These are phyloP conservation scores for Saccharomycopsis hybrid DNA, from an alignment of 1,139 yeast genomes.

Conservation along the genomic window DNA sequence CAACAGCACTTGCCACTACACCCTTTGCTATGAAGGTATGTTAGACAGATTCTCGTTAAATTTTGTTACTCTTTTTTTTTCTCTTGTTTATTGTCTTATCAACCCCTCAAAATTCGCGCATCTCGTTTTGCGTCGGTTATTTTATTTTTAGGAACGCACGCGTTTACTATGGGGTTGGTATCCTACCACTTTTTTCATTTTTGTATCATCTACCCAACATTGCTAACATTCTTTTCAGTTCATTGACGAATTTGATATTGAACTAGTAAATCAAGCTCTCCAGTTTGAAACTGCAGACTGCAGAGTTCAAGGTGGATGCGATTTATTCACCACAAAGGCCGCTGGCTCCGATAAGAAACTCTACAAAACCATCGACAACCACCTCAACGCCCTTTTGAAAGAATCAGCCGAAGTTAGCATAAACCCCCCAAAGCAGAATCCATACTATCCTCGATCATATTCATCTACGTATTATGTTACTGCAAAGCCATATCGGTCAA, in stretches of 20 bases:
- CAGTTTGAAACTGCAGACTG: constrained; percentile 85
- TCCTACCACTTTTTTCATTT: too few species aligned
- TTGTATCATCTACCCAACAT: not conserved
- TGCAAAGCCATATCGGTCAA: not conserved
- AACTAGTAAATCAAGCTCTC: constrained; percentile 78
- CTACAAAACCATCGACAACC: constrained; percentile 81
- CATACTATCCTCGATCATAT: constrained; percentile 19
- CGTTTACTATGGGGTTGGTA: too few species aligned
- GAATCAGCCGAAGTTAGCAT: constrained; percentile 32
- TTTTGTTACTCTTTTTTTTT: too few species aligned
- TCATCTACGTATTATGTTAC: constrained; percentile 5
- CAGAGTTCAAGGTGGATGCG: constrained; percentile 88
- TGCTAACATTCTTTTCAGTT: constrained; percentile 41
- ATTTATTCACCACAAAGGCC: constrained; percentile 88
- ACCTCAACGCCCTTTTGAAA: constrained; percentile 59
- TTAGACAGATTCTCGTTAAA: too few species aligned
- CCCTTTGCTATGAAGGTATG: too few species aligned
- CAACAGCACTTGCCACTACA: too few species aligned
- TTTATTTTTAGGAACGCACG: too few species aligned
- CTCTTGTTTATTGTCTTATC: too few species aligned
- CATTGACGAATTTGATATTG: constrained; percentile 87
- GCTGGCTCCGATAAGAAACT: constrained; percentile 85
- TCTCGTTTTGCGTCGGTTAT: too few species aligned
- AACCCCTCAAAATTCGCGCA: too few species aligned
- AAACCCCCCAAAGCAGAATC: constrained; percentile 16